phyloP scores from a whole-genome alignment of 2,329 filamentous ascomycete species.

The Aspergillus neotritici region DNA sequence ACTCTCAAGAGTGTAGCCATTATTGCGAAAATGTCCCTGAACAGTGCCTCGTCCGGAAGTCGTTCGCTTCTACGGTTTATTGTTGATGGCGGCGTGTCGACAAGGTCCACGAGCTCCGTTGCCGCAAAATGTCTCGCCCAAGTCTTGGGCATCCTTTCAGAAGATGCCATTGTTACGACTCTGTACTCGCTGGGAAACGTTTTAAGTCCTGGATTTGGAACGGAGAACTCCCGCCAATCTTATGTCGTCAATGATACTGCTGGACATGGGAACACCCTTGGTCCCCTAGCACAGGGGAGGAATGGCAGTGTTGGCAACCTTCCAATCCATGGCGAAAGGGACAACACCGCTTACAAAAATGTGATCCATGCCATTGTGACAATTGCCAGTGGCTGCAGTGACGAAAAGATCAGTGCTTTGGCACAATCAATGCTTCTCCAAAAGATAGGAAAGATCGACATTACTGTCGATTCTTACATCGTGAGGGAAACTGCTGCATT shows the following conservation, averaged over 20 bases:
- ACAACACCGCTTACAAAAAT: conserved; percentile 71
- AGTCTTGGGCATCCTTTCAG: conserved; percentile 73
- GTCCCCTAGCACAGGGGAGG: conserved; percentile 26
- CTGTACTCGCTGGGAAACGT: conserved; percentile 96
- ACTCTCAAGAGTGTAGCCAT: conserved; percentile 78
- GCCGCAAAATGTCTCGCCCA: conserved; percentile 82
- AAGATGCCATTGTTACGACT: conserved; percentile 90
- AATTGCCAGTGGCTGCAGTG: conserved; percentile 74
- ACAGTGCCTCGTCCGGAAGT: conserved; percentile 68
- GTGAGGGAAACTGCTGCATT: conserved; percentile 75
- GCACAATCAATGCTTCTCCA: conserved; percentile 96
- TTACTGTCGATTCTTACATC: conserved; percentile 75
- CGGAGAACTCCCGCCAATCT: conserved; percentile 42
- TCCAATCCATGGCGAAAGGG: conserved; percentile 67
- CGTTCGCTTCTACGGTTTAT: conserved; percentile 79
- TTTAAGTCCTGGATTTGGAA: conserved; percentile 63
- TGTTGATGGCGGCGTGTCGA: conserved; percentile 67
- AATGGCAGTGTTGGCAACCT: conserved; percentile 60
- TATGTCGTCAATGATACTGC: conserved; percentile 31
- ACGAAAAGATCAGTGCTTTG: conserved; percentile 87
- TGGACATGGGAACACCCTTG: conserved; percentile 46
- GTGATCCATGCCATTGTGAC: conserved; percentile 93
- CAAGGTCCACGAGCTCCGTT: conserved; percentile 62
- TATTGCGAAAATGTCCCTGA: conserved; percentile 67
- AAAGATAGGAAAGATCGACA: conserved; percentile 80